Evolutionary conservation across 768 basidiomycete genomes (phyloP).

Genomic region (Tylopilus plumbeoviolaceoides): DNA sequence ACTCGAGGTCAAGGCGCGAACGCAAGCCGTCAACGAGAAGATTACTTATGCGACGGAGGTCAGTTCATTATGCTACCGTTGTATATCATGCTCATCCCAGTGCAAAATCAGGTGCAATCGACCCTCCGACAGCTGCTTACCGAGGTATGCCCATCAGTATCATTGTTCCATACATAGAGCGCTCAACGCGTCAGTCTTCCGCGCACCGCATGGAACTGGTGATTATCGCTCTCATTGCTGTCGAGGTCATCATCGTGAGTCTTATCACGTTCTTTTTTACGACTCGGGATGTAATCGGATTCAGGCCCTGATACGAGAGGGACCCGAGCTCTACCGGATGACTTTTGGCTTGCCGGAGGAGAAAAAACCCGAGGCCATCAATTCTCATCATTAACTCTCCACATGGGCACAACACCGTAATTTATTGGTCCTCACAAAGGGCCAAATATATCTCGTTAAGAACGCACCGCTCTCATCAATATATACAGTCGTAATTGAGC

Average conservation of each 20-base stretch:
- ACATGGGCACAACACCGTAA: neutral
- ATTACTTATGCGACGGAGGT: slow-evolving; percentile 87
- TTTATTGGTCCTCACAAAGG: neutral
- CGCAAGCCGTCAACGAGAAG: slow-evolving; percentile 83
- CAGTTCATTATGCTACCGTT: neutral
- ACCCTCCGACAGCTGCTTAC: slow-evolving; percentile 85
- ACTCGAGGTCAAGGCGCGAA: slow-evolving; percentile 80
- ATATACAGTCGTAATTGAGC: neutral
- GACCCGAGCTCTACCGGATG: slow-evolving; percentile 72
- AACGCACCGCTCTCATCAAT: too few species aligned
- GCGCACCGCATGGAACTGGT: slow-evolving; percentile 92
- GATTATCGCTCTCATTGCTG: slow-evolving; percentile 91
- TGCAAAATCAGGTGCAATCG: slow-evolving; percentile 61
- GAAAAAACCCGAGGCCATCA: neutral
- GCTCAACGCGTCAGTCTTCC: slow-evolving; percentile 55
- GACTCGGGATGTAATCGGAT: neutral
- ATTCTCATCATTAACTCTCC: slow-evolving; percentile 3
- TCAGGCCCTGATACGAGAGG: slow-evolving; percentile 73
- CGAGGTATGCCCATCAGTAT: slow-evolving; percentile 43
- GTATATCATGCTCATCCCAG: neutral
- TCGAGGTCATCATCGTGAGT: slow-evolving; percentile 88
- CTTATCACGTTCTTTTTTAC: neutral
- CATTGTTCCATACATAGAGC: neutral
- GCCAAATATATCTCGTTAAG: too few species aligned
- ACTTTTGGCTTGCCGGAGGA: slow-evolving; percentile 18